Conservation (phyloP, 805 yeast species). For the Wickerhamiella australiensis region DNA sequence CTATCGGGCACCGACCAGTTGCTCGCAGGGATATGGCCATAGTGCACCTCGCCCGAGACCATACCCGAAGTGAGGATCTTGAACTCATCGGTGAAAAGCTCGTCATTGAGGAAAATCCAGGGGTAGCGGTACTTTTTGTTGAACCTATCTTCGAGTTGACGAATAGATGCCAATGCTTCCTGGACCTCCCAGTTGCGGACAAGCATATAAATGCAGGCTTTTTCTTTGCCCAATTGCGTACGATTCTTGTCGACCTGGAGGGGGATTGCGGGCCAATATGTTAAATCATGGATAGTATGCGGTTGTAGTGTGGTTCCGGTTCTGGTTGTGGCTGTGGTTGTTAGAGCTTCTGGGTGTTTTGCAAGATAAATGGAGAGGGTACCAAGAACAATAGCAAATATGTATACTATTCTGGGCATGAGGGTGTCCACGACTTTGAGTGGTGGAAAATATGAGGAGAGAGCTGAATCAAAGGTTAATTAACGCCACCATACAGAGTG, state of each 20-base stretch:
- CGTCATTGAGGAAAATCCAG: conserved; percentile 92
- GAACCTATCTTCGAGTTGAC: conserved; percentile 85
- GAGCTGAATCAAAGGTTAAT: too few species aligned
- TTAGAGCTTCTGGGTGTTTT: not conserved
- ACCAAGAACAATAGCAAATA: not conserved
- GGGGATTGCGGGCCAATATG: conserved; percentile 22
- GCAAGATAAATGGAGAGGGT: not conserved
- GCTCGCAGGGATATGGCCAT: conserved; percentile 67
- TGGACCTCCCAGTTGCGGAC: conserved; percentile 70
- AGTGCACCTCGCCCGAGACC: conserved; percentile 65
- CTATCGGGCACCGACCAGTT: conserved; percentile 71
- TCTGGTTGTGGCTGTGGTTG: not conserved
- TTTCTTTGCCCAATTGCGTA: conserved; percentile 43
- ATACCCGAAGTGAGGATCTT: conserved; percentile 51
- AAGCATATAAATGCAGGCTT: conserved; percentile 80
- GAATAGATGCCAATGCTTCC: conserved; percentile 63
- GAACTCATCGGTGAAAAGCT: conserved; percentile 71
- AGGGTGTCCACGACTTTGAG: too few species aligned
- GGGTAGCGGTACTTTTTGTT: conserved; percentile 72
- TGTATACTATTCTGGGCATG: not conserved
- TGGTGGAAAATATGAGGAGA: too few species aligned
- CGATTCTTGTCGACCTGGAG: conserved; percentile 20
- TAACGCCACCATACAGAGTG: too few species aligned
- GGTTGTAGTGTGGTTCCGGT: not conserved
- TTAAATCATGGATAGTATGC: conserved; percentile 16